phyloP scores from a whole-genome alignment of 371 early-diverging fungal species.

The Lichtheimia hyalospora region DNA sequence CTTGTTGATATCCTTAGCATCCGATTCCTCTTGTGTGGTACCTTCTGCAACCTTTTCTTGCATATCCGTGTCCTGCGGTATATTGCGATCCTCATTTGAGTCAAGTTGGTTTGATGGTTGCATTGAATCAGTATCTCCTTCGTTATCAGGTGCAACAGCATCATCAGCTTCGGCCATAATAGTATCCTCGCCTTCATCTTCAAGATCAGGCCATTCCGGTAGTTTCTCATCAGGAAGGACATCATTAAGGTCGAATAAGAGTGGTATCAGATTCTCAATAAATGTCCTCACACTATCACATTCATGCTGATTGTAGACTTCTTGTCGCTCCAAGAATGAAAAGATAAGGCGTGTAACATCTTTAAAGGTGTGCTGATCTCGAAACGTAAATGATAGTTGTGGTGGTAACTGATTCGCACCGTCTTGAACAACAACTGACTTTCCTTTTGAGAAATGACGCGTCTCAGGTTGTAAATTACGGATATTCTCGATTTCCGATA shows the following conservation, averaged over 20 bases:
- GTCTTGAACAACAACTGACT: conserved; percentile 10
- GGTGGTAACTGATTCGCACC: conserved; percentile 12
- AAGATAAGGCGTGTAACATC: conserved; percentile 68
- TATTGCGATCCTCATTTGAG: too few species aligned
- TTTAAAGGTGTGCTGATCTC: conserved; percentile 62
- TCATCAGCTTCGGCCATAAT: conserved; percentile 15
- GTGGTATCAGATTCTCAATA: conserved; percentile 70
- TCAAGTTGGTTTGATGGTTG: neutral
- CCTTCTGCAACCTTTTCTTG: neutral
- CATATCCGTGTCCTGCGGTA: too few species aligned
- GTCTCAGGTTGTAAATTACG: conserved; percentile 19
- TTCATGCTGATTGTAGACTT: conserved; percentile 54
- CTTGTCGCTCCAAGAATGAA: conserved; percentile 53
- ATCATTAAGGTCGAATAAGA: conserved; percentile 67
- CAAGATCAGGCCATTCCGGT: conserved; percentile 6
- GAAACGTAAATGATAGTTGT: conserved; percentile 69
- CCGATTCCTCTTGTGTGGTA: neutral
- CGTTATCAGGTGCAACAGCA: conserved; percentile 4
- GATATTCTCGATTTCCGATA: conserved; percentile 82
- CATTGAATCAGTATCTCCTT: neutral
- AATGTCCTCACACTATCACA: conserved; percentile 76
- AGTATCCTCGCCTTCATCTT: conserved; percentile 16
- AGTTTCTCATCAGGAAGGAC: conserved; percentile 26
- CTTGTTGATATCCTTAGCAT: neutral
- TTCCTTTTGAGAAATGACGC: conserved; percentile 8